Conservation (phyloP, 179 eudicot genomes). For the Heliamphora ciliata region DNA sequence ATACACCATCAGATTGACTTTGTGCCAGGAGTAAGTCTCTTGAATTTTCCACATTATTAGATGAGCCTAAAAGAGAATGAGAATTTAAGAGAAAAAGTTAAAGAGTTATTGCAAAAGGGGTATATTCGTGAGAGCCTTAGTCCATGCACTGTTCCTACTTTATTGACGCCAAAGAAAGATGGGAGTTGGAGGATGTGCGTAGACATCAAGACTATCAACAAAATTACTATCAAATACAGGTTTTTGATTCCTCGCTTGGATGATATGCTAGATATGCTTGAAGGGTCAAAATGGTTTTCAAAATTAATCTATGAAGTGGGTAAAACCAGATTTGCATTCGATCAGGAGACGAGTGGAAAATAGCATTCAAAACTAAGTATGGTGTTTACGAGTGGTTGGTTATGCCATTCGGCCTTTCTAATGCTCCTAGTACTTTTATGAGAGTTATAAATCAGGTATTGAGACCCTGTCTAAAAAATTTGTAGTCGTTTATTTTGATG, state of each 20-base stretch:
- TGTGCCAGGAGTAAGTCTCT: background rate
- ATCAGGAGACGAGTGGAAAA: background rate
- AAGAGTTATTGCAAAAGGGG: background rate
- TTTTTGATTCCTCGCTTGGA: background rate
- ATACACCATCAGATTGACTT: no score
- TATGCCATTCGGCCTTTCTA: background rate
- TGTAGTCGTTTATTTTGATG: background rate
- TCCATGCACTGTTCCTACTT: background rate
- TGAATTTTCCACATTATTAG: background rate
- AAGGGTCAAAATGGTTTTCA: background rate
- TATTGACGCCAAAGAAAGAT: background rate
- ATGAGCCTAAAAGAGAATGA: background rate
- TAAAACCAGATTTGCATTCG: background rate
- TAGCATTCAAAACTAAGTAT: background rate
- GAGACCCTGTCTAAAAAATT: background rate
- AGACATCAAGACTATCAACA: no score
- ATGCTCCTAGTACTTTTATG: background rate
- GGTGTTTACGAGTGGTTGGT: background rate
- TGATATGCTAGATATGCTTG: background rate
- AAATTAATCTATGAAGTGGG: no score
- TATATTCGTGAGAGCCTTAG: background rate
- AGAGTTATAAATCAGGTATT: background rate
- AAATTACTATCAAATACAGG: background rate
- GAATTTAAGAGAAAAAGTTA: background rate
- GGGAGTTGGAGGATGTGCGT: background rate